A percentile compares a stretch with the other conserved stretches of the same genome.
These are phyloP conservation scores for Brettanomyces sp. DNA, from an alignment of 805 yeast species.

Conservation along the genomic window DNA sequence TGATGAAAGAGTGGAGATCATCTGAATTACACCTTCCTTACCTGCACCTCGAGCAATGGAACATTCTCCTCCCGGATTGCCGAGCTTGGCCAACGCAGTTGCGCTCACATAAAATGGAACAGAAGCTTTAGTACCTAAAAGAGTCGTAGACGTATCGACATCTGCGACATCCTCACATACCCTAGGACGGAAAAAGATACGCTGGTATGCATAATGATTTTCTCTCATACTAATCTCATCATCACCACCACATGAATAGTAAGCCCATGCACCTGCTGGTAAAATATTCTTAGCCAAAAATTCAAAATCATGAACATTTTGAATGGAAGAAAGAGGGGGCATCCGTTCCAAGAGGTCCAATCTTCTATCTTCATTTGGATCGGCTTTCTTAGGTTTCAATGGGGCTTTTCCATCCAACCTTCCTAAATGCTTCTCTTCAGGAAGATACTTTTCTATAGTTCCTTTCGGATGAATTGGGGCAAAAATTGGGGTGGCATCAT, in stretches of 20 bases:
- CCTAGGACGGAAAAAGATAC: conserved; percentile 80
- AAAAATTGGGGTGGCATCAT: conserved; percentile 57
- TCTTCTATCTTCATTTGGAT: conserved; percentile 34
- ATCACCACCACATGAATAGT: conserved; percentile 85
- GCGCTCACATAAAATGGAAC: conserved; percentile 89
- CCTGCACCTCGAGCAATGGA: conserved; percentile 80
- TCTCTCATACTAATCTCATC: conserved; percentile 88
- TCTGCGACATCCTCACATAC: conserved; percentile 72
- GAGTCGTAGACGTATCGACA: conserved; percentile 59
- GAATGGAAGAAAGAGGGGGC: conserved; percentile 64
- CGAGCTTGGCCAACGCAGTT: conserved; percentile 85
- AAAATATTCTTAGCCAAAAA: conserved; percentile 72
- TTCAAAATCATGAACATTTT: conserved; percentile 82
- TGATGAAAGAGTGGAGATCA: conserved; percentile 89
- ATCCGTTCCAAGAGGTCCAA: conserved; percentile 34
- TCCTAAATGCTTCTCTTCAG: conserved; percentile 55
- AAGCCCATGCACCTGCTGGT: conserved; percentile 82
- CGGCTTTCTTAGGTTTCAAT: conserved; percentile 23
- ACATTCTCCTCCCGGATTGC: conserved; percentile 89
- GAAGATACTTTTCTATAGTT: conserved; percentile 55
- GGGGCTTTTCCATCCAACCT: conserved; percentile 26
- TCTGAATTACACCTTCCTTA: conserved; percentile 62
- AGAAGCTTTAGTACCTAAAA: conserved; percentile 61
- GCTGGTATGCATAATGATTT: conserved; percentile 82
- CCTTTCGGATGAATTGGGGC: conserved; percentile 91